Base-by-base conservation (phyloP, 768 basidiomycete species). In the Termitomyces sp. region DNA sequence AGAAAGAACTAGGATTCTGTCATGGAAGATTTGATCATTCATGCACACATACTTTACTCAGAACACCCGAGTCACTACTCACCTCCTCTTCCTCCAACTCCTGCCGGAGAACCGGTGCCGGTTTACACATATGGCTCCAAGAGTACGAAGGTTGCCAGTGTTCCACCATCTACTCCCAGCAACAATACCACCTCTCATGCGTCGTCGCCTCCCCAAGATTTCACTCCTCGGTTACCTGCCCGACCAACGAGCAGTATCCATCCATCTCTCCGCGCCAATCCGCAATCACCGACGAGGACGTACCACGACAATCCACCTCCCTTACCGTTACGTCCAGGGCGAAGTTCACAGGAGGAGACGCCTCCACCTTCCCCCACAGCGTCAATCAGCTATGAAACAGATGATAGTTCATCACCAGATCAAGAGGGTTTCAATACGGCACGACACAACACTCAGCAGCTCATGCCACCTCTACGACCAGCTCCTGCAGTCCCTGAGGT, bases 21-120 rank as follows among this genome's bases (percentile, higher is more conserved):
- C 16, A 89, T 95, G 84, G 94, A 95, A 70, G 92, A 95, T 70
- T 74, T 97, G 35, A 94, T 97, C 65, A 82, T 77, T 24, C 81
- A 91, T 70, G 81, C 86, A 0, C 78, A 81, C 59, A 72, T 84
- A 16, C 78, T 96, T 16, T 94, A 91, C 69, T 87, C 89, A 58
- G 84, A 88, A 13, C 70, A 71, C n/a, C 69, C 60, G n/a, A 66
- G 57, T 36, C 78, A 78, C 32, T 74, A 76, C 59, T 88, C 89
- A 5, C 88, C 90, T 6, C 89, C 91, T 15, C 77, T 92, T 51
- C 88, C 92, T 4, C 87, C 89, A 3, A 87, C 89, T 4, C 90
- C 91, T 20, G 69, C 80, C 15, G 87, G 86, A 22, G 89, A 91
- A 70, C 79, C 84, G 1, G 74, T 81, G 0, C 82, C 85, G 0